Evolutionary conservation across 2,329 filamentous ascomycete genomes (phyloP), one percentile per base, ranked within the genome.

Genomic region (Aspergillus calidoustus): DNA sequence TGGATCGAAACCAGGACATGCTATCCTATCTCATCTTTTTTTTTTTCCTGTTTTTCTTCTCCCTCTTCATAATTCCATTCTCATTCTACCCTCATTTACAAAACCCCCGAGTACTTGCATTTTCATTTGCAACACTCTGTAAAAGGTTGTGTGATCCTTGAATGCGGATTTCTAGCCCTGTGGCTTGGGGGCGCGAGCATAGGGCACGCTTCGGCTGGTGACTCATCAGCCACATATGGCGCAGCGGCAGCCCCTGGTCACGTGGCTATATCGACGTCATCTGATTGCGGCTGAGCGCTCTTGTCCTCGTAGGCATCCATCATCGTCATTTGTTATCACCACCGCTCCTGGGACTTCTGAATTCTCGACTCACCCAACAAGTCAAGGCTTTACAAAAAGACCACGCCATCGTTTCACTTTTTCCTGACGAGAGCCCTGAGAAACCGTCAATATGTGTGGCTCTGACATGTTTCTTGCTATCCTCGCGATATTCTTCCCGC

Each of bases 401-500:
- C 34, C 13, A 15, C 15, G 46, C n/a, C 25, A 15, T 28, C 15
- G 19, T 2, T 22, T 11, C 46, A 47, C 34, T 25, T 46, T 44
- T 11, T 31, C 19, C 11, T 25, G 22, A 6, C 41, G 8, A 50
- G 11, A 50, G 3, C 15, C 41, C 28, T 5, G 34, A 13, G 13
- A 34, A 31, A 56, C 51, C 46, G 28, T 41, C 25, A 54, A 47
- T 54, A 87, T 87, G 85, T 87, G 85, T 74, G 79, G 84, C 72
- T 82, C 83, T 69, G 86, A 88, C 76, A 80, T 86, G 67, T 87
- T 88, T 70, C 78, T 88, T 68, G 85, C 82, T 72, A 74, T 88
- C 54, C 77, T 89, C 65, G 84, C 86, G 71, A 79, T 88, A 71
- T 81, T 88, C 71, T 88, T 88, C 75, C 86, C 86, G 34, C 84